phyloP scores from a whole-genome alignment of 257 asterid genomes.

The Solanum megistacrolobum region DNA sequence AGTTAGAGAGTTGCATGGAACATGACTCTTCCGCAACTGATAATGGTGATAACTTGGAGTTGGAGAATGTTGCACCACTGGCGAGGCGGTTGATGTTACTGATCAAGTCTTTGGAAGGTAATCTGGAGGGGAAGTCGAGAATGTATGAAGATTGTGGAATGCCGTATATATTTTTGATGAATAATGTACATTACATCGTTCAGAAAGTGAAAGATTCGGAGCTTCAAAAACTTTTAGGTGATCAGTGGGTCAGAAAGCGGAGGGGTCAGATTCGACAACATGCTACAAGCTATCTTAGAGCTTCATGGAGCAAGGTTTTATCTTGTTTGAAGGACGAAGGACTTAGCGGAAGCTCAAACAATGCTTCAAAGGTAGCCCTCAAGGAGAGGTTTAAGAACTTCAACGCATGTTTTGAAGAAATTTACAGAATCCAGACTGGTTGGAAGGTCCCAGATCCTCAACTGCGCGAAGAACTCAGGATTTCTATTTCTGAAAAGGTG shows the following conservation, averaged over 20 bases:
- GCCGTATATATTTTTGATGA: conserved; percentile 82
- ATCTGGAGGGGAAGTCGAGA: conserved; percentile 77
- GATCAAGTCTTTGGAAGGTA: conserved; percentile 67
- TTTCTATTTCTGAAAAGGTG: conserved; percentile 86
- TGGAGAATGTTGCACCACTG: conserved; percentile 40
- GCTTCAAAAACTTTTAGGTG: conserved; percentile 72
- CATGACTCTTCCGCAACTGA: conserved; percentile 8
- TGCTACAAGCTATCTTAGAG: conserved; percentile 84
- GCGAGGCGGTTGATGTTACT: conserved; percentile 52
- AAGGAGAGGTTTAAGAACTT: conserved; percentile 90
- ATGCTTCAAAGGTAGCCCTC: conserved; percentile 67
- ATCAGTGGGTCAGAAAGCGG: conserved; percentile 69
- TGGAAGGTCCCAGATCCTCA: conserved; percentile 97
- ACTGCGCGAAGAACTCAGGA: conserved; percentile 93
- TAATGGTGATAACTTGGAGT: conserved; percentile 29
- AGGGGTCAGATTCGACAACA: conserved; percentile 74
- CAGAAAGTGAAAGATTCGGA: conserved; percentile 91
- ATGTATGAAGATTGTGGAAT: conserved; percentile 79
- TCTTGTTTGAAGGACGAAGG: conserved; percentile 87
- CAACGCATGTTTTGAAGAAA: conserved; percentile 86
- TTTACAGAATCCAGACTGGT: conserved; percentile 74
- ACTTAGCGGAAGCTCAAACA: conserved; percentile 68
- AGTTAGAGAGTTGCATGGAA: conserved; percentile 25
- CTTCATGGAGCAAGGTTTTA: conserved; percentile 81
- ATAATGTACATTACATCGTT: conserved; percentile 79